Evolutionary conservation across 2,329 filamentous ascomycete genomes (phyloP).

Genomic region (Cordyceps cicadae): DNA sequence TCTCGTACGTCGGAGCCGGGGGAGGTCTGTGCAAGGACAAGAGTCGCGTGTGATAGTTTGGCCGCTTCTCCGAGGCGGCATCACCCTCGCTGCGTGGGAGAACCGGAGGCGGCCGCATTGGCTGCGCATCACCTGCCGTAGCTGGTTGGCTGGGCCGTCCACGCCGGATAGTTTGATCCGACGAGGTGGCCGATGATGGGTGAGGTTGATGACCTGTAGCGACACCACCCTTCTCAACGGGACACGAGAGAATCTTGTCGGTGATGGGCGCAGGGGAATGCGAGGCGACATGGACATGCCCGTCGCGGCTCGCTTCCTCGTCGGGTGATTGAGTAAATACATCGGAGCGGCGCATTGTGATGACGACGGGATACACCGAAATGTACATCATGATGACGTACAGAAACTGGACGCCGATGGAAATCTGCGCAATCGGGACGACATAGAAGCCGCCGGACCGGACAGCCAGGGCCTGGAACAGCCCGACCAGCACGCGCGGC

Average conservation of each 20-base stretch:
- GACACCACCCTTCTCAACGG: neutral
- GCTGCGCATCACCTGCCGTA: neutral
- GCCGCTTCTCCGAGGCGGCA: neutral
- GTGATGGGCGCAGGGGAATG: neutral
- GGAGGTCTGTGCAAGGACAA: neutral
- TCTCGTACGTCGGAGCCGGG: constrained; percentile 15
- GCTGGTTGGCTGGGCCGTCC: neutral
- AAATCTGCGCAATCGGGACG: constrained; percentile 47
- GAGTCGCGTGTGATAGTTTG: neutral
- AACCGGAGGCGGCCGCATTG: neutral
- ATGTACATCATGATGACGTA: constrained; percentile 62
- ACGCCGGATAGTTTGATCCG: neutral
- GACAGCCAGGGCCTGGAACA: constrained; percentile 56
- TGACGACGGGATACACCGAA: constrained; percentile 53
- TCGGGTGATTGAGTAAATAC: constrained; percentile 63
- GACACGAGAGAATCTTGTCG: neutral
- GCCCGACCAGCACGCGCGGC: constrained; percentile 51
- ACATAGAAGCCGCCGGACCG: constrained; percentile 60
- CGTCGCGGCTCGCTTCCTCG: constrained; percentile 27
- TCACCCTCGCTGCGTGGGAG: no score
- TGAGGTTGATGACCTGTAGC: neutral
- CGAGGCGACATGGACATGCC: neutral
- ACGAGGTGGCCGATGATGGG: neutral
- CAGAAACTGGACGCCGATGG: constrained; percentile 50
- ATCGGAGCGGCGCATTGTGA: constrained; percentile 60